These are phyloP conservation scores for Tetradesmus obliquus DNA, from an alignment of 139 green algal species.

Conservation along the genomic window DNA sequence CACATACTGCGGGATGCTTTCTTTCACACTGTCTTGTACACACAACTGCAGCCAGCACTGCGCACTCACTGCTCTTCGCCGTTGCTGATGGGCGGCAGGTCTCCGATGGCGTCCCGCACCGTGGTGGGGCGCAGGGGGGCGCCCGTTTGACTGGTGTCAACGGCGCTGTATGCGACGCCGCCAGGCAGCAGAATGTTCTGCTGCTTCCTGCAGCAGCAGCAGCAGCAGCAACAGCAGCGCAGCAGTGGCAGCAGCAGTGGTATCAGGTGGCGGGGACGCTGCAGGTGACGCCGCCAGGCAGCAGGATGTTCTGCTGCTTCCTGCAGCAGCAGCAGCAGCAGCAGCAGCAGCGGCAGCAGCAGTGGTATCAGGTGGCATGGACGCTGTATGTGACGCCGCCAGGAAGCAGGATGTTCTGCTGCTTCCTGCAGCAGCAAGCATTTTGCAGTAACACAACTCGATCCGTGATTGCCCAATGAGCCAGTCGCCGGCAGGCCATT, in stretches of 20 bases:
- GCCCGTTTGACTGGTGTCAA: conserved; percentile 43
- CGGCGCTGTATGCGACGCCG: conserved; percentile 73
- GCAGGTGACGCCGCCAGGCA: no score
- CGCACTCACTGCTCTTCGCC: conserved; percentile 64
- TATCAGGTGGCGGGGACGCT: no score
- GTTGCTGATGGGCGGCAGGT: conserved; percentile 91
- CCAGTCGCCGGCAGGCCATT: no score
- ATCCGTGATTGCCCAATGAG: no score
- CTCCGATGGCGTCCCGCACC: conserved; percentile 83
- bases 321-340: no score
- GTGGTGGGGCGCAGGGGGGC: neutral
- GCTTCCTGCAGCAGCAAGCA: neutral
- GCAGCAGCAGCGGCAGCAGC: no score
- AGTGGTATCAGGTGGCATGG: no score
- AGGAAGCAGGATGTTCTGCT: conserved; percentile 84
- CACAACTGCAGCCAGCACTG: conserved; percentile 71
- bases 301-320: no score
- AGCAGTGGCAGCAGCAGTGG: no score
- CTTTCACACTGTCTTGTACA: conserved; percentile 39
- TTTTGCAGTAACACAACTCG: neutral
- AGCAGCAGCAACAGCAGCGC: no score
- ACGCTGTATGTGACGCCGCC: no score
- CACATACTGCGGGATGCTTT: conserved; percentile 80
- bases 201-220: neutral
- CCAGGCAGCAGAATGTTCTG: conserved; percentile 56